Conservation (phyloP, 2,329 filamentous ascomycete species). For the Fusarium sp. region DNA sequence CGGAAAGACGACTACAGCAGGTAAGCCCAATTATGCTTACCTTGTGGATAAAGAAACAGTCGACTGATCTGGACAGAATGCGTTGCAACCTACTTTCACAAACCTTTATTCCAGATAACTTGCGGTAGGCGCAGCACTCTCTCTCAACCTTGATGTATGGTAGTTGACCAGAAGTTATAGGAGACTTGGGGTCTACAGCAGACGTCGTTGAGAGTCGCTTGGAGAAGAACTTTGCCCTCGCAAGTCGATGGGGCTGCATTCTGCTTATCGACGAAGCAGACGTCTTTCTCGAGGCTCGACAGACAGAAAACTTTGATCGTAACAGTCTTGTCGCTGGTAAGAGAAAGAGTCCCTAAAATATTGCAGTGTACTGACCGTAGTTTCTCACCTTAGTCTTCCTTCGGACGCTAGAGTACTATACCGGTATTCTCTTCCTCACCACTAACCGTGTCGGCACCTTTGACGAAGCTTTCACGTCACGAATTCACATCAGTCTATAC, state of each 20-base stretch:
- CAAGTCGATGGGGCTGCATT: constrained; percentile 3
- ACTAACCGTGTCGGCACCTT: neutral
- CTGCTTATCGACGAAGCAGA: constrained; percentile 1
- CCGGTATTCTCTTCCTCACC: neutral
- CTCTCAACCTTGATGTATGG: rapidly evolving
- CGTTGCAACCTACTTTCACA: constrained; percentile 8
- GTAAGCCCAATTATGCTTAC: neutral
- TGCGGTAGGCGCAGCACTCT: neutral
- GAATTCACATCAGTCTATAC: neutral
- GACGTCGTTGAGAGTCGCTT: neutral
- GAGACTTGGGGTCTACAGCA: neutral
- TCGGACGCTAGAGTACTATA: neutral
- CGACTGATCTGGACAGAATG: neutral
- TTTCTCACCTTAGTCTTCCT: neutral
- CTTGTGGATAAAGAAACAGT: too few relatives aligned
- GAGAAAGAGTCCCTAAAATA: rapidly evolving
- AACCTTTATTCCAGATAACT: constrained; percentile 6
- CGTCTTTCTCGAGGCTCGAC: neutral
- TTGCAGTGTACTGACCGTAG: rapidly evolving
- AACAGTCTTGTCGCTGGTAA: constrained; percentile 22
- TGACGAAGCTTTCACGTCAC: neutral
- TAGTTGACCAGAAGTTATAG: rapidly evolving
- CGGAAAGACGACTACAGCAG: constrained; percentile 14
- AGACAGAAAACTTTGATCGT: neutral
- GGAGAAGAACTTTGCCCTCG: neutral